phyloP scores from a whole-genome alignment of 345 rosid genomes.

The Toxicodendron radicans region DNA sequence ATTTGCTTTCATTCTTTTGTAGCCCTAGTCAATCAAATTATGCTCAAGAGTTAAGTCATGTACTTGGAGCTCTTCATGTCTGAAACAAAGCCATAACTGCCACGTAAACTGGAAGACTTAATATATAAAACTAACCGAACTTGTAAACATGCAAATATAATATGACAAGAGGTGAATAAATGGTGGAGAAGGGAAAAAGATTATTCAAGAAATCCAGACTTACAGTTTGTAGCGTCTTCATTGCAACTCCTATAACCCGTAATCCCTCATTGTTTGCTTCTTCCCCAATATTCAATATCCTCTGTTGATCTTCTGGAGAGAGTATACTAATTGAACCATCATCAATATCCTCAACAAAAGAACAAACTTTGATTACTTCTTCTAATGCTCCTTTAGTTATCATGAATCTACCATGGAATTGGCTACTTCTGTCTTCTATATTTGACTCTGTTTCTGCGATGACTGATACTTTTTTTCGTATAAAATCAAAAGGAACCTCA shows the following conservation, averaged over 20 bases:
- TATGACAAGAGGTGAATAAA: neutral
- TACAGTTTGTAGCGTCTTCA: conserved; percentile 50
- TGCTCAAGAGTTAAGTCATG: neutral
- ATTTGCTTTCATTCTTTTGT: neutral
- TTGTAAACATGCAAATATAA: neutral
- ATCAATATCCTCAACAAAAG: conserved; percentile 43
- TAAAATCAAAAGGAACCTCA: conserved; percentile 71
- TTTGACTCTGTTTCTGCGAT: conserved; percentile 45
- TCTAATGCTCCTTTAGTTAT: conserved; percentile 72
- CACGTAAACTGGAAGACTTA: too few species aligned
- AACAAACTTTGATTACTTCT: conserved; percentile 64
- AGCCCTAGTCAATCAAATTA: neutral
- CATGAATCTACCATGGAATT: conserved; percentile 31
- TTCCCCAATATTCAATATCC: conserved; percentile 50
- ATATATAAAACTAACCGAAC: too few species aligned
- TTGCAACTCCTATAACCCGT: conserved; percentile 52
- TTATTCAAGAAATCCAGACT: conserved; percentile 3
- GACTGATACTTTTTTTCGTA: conserved; percentile 57
- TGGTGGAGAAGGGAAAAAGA: neutral
- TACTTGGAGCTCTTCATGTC: neutral
- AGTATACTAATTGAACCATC: conserved; percentile 28
- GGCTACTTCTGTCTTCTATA: conserved; percentile 25
- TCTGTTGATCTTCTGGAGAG: conserved; percentile 41
- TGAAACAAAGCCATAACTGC: neutral
- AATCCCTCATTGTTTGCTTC: conserved; percentile 60